phyloP scores from a whole-genome alignment of 225 moss, liverwort and hornwort species.

The Thuidium tamariscinum region DNA sequence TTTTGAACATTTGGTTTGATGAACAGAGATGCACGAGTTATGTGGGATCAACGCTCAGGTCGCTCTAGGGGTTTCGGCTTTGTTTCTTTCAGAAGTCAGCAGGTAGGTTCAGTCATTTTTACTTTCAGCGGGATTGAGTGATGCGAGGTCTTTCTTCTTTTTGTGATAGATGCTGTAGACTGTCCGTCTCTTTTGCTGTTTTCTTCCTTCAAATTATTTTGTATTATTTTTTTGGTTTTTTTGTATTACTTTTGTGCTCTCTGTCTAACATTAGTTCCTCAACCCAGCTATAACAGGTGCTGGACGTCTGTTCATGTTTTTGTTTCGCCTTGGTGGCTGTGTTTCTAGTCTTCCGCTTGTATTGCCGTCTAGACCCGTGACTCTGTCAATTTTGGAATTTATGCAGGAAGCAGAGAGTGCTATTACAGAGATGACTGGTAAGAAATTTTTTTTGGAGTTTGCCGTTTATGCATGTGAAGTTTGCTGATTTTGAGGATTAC shows the following conservation, averaged over 20 bases:
- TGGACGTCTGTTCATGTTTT: not conserved
- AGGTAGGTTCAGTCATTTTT: constrained; percentile 58
- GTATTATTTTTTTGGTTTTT: not conserved
- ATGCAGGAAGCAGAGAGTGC: constrained; percentile 97
- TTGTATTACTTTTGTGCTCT: not conserved
- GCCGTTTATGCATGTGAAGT: not conserved
- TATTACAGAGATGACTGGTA: constrained; percentile 94
- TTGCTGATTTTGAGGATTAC: not conserved
- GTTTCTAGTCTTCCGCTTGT: not conserved
- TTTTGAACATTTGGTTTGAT: constrained; percentile 28
- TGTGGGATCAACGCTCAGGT: constrained; percentile 99
- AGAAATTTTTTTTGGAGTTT: not conserved
- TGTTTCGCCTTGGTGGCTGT: not conserved
- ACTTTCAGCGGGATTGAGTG: constrained; percentile 1
- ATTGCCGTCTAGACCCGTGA: not conserved
- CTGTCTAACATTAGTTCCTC: not conserved
- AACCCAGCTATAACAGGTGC: not conserved
- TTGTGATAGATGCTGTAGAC: not conserved
- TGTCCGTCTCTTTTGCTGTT: not conserved
- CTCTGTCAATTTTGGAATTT: not conserved
- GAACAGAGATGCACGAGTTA: constrained; percentile 85
- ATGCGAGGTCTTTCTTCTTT: not conserved
- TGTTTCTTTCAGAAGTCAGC: constrained; percentile 99
- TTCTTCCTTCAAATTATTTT: not conserved
- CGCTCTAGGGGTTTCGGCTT: constrained; percentile 99